Evolutionary conservation across 75 land plant species (phyloP).

Genomic region (Pinus albicaulis): DNA sequence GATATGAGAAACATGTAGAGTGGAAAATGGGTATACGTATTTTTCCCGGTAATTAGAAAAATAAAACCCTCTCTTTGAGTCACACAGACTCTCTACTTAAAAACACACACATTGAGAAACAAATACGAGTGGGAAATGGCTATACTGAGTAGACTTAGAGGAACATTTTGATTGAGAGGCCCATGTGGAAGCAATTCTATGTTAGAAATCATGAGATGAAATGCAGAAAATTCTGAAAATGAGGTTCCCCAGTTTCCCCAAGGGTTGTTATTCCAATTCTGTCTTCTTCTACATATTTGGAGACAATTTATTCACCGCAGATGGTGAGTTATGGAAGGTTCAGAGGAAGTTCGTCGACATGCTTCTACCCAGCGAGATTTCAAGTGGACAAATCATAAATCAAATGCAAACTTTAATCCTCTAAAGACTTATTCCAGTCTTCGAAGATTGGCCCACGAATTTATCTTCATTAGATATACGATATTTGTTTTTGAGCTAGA

Average conservation of each 20-base stretch:
- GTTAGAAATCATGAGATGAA: slow-evolving; percentile 12
- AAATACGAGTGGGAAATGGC: slow-evolving; percentile 15
- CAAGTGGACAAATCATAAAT: slow-evolving; percentile 29
- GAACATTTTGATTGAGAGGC: slow-evolving; percentile 14
- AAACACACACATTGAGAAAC: too few species aligned
- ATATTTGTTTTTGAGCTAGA: slow-evolving; percentile 65
- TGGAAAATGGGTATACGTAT: too few species aligned
- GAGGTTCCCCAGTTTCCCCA: slow-evolving; percentile 24
- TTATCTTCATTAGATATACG: slow-evolving; percentile 29
- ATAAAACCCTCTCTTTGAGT: too few species aligned
- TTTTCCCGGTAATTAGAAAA: too few species aligned
- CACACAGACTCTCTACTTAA: too few species aligned
- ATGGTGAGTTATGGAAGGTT: slow-evolving; percentile 4
- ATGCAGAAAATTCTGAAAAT: slow-evolving; percentile 21
- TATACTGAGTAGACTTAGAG: slow-evolving; percentile 1
- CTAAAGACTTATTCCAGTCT: slow-evolving; percentile 44
- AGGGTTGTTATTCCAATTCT: slow-evolving; percentile 12
- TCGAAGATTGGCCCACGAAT: slow-evolving; percentile 10
- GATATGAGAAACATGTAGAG: too few species aligned
- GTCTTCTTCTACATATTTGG: slow-evolving; percentile 27
- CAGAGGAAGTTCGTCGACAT: slow-evolving; percentile 23
- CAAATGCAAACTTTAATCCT: slow-evolving; percentile 51
- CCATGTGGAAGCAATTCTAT: slow-evolving; percentile 4
- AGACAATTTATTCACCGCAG: slow-evolving; percentile 25
- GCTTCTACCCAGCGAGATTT: slow-evolving; percentile 50